These are phyloP conservation scores for Angophora floribunda DNA, from an alignment of 345 rosid species.

Conservation along the genomic window DNA sequence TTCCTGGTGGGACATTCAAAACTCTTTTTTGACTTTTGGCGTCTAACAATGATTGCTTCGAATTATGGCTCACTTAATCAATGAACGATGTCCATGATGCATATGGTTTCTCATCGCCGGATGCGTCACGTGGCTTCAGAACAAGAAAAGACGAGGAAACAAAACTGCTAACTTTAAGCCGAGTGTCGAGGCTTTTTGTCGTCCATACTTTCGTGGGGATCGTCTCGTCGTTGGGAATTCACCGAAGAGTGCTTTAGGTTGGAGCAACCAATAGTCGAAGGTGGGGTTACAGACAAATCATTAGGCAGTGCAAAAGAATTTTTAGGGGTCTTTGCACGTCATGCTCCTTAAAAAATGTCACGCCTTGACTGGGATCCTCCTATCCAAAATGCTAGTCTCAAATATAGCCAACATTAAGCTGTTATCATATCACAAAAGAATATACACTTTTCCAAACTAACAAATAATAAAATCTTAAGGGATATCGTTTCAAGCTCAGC, in stretches of 20 bases:
- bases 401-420: no score
- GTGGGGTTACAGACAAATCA: neutral
- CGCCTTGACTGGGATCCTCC: neutral
- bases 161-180: neutral
- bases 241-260: neutral
- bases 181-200: neutral
- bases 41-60: neutral
- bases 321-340: neutral
- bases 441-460: neutral
- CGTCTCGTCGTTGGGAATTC: neutral
- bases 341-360: neutral
- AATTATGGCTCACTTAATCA: neutral
- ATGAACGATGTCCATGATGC: neutral
- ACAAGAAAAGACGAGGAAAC: neutral
- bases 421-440: neutral
- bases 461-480: neutral
- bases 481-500: fast-evolving
- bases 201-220: neutral
- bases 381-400: neutral
- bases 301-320: neutral
- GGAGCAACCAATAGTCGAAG: neutral
- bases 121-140: neutral
- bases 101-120: neutral
- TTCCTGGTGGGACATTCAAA: neutral
- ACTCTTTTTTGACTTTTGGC: neutral